Base-by-base conservation (phyloP, 2,329 filamentous ascomycete genomes). In the Rosellinia necatrix region DNA sequence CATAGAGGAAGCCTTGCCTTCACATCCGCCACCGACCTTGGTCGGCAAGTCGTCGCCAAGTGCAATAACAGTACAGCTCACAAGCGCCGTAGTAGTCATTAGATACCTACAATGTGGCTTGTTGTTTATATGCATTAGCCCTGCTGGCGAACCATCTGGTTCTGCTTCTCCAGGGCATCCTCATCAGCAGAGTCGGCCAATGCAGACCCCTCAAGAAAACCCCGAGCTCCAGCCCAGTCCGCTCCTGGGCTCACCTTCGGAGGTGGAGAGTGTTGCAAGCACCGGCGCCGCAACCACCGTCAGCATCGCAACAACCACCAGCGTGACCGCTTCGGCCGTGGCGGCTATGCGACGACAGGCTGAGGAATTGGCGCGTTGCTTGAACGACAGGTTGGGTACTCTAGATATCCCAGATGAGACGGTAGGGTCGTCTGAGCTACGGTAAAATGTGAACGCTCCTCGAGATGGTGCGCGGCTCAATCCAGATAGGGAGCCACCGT, bases 51-150 rank as follows among this genome's bases (percentile, higher is more conserved):
- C 56, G 55, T 65, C 49, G 48, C 68, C 52, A 57, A 73, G 66
- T 54, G 76, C 78, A 35, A 78, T 85, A 30, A 85, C 82, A 1
- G 77, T 87, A 27, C 82, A 87, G 71, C 79, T 88, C 44, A 76
- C 77, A 25, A 82, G 77, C 46, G 78, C 80, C 27, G 80, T 86
- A 25, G 78, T 88, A 62, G 79, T 86, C 17, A 82, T 88, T 52
- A 76, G 83, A 9, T 75, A 76, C 2, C 73, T 88, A 27, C 75
- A 74, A 35, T 87, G 83, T 68, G 83, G 83, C 15, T 75, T 88
- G 41, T 74, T 88, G 32, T 84, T 88, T 60, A 81, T 87, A 42
- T 85, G 81, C 63, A 78, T 87, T 35, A 84, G 83, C 3, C 53
- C 59, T 21, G 34, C 37, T 10, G 42, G 52, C 29, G 63, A 65